A percentile compares a stretch with the other conserved stretches of the same genome.
Conservation (phyloP, 371 early-diverging fungal species). For the Mucor irregularis region DNA sequence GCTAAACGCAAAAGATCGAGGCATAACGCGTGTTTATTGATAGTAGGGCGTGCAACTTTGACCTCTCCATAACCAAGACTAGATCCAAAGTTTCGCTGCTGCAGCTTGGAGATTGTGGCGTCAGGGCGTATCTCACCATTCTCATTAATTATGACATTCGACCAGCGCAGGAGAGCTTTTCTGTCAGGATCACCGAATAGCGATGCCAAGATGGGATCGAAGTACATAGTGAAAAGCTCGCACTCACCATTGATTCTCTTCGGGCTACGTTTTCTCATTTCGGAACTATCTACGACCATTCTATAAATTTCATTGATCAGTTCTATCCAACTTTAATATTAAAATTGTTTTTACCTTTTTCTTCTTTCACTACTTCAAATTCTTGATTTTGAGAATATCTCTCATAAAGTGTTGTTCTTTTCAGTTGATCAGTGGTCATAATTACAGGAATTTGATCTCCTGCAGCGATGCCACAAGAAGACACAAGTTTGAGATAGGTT, state of each 20-base stretch:
- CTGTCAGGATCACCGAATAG: conserved; percentile 17
- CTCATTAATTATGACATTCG: conserved; percentile 11
- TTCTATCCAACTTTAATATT: no score
- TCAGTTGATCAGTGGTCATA: no score
- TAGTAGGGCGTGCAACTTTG: conserved; percentile 14
- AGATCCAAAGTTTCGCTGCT: conserved; percentile 10
- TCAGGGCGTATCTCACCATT: conserved; percentile 16
- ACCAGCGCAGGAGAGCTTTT: conserved; percentile 19
- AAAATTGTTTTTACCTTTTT: no score
- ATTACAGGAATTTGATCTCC: no score
- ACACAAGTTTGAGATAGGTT: no score
- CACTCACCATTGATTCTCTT: conserved; percentile 12
- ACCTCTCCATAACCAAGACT: conserved; percentile 17
- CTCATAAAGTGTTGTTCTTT: no score
- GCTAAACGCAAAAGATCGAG: conserved; percentile 14
- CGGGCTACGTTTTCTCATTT: no score
- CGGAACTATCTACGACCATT: no score
- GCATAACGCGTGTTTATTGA: conserved; percentile 12
- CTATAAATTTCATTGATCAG: no score
- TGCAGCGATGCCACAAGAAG: no score
- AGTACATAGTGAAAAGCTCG: conserved; percentile 18
- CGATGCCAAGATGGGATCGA: conserved; percentile 22
- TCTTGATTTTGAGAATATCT: no score
- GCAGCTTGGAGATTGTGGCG: conserved; percentile 14
- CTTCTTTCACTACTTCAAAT: no score